These are phyloP conservation scores for Cruciata laevipes DNA, from an alignment of 257 asterid species.

Conservation along the genomic window DNA sequence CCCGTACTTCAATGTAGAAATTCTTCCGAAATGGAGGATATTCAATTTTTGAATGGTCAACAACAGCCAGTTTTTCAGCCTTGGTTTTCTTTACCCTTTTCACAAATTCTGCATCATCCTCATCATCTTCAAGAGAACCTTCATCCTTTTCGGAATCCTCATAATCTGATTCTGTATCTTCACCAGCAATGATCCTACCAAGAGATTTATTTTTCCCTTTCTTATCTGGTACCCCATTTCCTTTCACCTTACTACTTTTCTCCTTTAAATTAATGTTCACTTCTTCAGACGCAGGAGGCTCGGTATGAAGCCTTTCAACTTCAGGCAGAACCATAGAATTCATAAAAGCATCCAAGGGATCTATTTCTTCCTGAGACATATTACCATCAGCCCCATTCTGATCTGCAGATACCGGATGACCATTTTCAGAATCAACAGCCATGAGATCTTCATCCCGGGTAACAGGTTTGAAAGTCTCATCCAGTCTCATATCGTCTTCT, in stretches of 20 bases:
- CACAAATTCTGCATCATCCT: constrained; percentile 81
- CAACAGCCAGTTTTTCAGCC: constrained; percentile 70
- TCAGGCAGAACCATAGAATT: constrained; percentile 82
- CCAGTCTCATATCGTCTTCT: constrained; percentile 42
- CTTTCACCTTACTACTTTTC: constrained; percentile 27
- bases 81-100: constrained; percentile 87
- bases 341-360: constrained; percentile 88
- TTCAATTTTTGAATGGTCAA: constrained; percentile 77
- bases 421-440: constrained; percentile 33
- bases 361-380: constrained; percentile 54
- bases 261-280: constrained; percentile 36
- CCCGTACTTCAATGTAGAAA: constrained; percentile 80
- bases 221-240: constrained; percentile 24
- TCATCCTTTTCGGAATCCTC: constrained; percentile 51
- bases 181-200: constrained; percentile 84
- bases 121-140: constrained; percentile 68
- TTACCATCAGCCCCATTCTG: constrained; percentile 33
- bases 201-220: constrained; percentile 33
- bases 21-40: constrained; percentile 72
- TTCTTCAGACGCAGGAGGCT: constrained; percentile 28
- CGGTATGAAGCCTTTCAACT: constrained; percentile 56
- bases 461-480: constrained; percentile 28
- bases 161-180: constrained; percentile 70
- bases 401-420: constrained; percentile 22
- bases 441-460: constrained; percentile 31